Conservation (phyloP, 371 early-diverging fungal species). For the Phascolomyces articulosus region DNA sequence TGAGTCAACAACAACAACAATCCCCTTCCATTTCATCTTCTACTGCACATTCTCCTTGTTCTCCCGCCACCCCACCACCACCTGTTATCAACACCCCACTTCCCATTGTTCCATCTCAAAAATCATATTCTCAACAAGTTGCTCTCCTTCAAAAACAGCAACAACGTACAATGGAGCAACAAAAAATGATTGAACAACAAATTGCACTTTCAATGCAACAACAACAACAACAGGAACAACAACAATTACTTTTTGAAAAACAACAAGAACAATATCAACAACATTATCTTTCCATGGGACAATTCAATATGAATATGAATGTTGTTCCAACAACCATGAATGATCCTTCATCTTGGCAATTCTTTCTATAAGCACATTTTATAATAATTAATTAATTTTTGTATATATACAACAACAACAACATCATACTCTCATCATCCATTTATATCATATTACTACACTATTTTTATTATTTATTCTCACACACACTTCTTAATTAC, state of each 20-base stretch:
- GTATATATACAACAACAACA: too few species aligned
- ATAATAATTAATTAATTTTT: too few species aligned
- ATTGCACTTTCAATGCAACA: not conserved
- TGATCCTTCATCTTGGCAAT: not conserved
- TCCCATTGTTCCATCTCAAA: not conserved
- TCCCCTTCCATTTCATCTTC: not conserved
- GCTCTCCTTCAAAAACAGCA: conserved; percentile 3
- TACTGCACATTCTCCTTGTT: not conserved
- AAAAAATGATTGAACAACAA: not conserved
- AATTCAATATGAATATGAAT: not conserved
- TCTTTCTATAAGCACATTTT: conserved; percentile 2
- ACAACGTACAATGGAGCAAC: not conserved
- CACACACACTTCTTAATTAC: too few species aligned
- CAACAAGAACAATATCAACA: not conserved
- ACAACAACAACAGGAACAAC: not conserved
- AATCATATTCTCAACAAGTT: not conserved
- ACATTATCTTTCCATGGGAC: not conserved
- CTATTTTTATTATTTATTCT: too few species aligned
- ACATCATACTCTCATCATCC: too few species aligned
- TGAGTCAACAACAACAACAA: too few species aligned
- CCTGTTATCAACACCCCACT: not conserved
- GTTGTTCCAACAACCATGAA: not conserved
- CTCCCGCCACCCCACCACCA: conserved; percentile 2
- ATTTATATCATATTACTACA: too few species aligned
- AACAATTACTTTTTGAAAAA: not conserved